These are phyloP conservation scores for Ceratocystis ficicola DNA, from an alignment of 2,329 filamentous ascomycete species.

Conservation along the genomic window DNA sequence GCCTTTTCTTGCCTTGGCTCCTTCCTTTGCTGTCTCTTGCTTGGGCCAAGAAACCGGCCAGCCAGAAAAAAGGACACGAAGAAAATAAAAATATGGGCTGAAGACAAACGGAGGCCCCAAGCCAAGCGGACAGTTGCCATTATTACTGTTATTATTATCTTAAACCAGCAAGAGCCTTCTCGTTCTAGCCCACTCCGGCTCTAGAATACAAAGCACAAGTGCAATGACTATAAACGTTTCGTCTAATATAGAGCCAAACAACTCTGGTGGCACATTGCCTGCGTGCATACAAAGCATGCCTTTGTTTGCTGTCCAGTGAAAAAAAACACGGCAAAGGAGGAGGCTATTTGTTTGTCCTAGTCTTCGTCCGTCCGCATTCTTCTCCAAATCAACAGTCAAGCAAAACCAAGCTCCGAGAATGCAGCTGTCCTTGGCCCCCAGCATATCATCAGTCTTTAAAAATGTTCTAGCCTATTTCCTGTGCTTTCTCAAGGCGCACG, in stretches of 20 bases:
- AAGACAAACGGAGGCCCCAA: background rate
- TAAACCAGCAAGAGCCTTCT: background rate
- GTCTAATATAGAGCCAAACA: background rate
- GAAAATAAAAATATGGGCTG: background rate
- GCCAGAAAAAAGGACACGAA: background rate
- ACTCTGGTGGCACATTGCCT: background rate
- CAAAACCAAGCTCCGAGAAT: background rate
- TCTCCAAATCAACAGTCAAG: background rate
- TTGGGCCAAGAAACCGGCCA: background rate
- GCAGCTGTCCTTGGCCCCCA: background rate
- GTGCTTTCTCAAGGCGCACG: background rate
- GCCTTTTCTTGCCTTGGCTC: background rate
- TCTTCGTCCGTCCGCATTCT: background rate
- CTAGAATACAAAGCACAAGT: background rate
- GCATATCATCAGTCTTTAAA: background rate
- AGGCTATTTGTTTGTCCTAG: background rate
- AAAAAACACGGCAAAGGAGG: background rate
- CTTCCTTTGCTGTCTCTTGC: background rate
- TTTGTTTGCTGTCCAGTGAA: too few relatives aligned
- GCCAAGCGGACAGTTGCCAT: background rate
- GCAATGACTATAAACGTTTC: background rate
- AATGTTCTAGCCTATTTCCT: constrained; percentile 4
- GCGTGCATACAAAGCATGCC: too few relatives aligned
- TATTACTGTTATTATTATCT: too few relatives aligned
- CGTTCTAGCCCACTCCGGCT: background rate